A percentile compares a stretch with the other conserved stretches of the same genome.
These are phyloP conservation scores for Fomitopsis pinicola DNA, from an alignment of 1,284 basidiomycete genomes.

Conservation along the genomic window DNA sequence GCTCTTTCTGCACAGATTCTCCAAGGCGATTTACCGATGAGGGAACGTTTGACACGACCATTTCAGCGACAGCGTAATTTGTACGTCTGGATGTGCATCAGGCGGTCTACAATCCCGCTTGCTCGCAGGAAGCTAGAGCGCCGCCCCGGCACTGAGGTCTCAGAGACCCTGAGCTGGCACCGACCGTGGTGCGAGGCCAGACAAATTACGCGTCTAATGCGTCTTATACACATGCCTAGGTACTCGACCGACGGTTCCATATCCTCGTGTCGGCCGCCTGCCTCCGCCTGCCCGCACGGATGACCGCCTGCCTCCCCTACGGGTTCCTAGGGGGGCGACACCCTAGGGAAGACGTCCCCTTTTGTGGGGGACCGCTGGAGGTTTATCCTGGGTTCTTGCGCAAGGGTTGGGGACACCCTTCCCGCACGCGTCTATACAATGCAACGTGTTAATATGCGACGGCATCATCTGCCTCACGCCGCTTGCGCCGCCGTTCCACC, in stretches of 20 bases:
- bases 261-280: background rate
- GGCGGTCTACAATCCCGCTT: background rate
- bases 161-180: background rate
- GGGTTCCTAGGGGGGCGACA: background rate
- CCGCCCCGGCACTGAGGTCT: background rate
- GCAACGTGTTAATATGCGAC: background rate
- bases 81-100: background rate
- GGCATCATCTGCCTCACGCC: background rate
- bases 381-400: background rate
- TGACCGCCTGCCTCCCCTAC: background rate
- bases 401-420: background rate
- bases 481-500: background rate
- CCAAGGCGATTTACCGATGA: background rate
- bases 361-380: background rate
- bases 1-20: background rate
- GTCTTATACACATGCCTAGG: background rate
- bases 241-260: background rate
- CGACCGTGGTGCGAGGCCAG: background rate
- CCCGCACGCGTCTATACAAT: background rate
- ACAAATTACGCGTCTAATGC: background rate
- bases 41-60: background rate
- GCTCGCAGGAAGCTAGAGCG: background rate
- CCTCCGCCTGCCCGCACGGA: background rate
- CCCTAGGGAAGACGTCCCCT: background rate
- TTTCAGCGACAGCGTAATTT: background rate